Conservation (phyloP, 495 filamentous ascomycete genomes). For the Terfezia claveryi region DNA sequence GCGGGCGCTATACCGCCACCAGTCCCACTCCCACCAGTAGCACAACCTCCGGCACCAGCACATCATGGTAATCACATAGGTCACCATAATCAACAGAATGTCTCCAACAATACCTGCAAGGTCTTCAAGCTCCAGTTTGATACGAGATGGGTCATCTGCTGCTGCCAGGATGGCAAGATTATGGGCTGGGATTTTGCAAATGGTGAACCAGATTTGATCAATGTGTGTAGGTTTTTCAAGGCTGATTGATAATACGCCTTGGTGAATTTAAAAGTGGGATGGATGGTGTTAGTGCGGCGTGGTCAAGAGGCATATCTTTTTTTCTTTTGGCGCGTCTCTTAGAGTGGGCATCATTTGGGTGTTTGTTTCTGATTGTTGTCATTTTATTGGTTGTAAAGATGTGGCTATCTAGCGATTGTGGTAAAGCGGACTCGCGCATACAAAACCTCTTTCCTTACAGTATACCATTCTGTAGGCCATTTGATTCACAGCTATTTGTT, state of each 20-base stretch:
- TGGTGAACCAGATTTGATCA: constrained; percentile 62
- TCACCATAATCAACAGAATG: constrained; percentile 10
- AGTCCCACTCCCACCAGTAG: neutral
- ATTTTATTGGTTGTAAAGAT: no score
- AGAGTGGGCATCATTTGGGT: no score
- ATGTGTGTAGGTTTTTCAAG: constrained; percentile 55
- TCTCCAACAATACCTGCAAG: constrained; percentile 29
- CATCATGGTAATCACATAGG: constrained; percentile 25
- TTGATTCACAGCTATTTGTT: no score
- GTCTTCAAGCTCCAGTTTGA: constrained; percentile 99
- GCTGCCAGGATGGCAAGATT: constrained; percentile 71
- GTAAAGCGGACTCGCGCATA: no score
- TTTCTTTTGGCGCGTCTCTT: no score
- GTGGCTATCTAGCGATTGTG: no score
- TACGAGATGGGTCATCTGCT: constrained; percentile 79
- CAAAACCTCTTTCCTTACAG: no score
- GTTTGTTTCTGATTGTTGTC: no score
- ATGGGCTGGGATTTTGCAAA: constrained; percentile 97
- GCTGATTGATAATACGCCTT: neutral
- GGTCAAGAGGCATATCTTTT: no score
- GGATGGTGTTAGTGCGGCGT: no score
- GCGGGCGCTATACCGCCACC: constrained; percentile 4
- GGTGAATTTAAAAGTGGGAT: no score
- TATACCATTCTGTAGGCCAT: no score
- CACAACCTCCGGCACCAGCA: neutral